Base-by-base conservation (phyloP, 2,329 filamentous ascomycete species). In the Trichothecium sympodiale region DNA sequence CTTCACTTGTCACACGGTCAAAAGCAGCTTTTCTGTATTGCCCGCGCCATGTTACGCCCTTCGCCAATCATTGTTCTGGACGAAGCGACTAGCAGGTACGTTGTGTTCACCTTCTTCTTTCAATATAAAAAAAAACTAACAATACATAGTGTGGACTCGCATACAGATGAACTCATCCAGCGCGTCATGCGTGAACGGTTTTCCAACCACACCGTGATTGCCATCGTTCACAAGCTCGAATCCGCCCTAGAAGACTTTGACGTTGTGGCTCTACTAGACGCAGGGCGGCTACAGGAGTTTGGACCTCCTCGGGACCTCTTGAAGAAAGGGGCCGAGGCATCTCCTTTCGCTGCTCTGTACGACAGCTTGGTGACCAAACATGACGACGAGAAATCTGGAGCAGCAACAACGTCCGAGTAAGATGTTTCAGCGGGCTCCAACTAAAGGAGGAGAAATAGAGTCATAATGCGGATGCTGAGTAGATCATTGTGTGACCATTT, bases 21-120 rank as follows among this genome's bases (percentile, higher is more conserved):
- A 42, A 51, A 53, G 31, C 69, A 73, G 46, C 48, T 72, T 0
- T 60, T 72, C 34, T 60, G 57, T 8, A 50, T 73, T 12, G 67
- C 63, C 0, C 54, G 69, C 2, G 61, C 65, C 1, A 48, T 71
- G 5, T 41, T 70, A 6, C 46, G 54, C 3, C 50, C 51, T 23
- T 52, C 56, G 0, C 57, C 52, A 12, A 45, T 68, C 3, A 43
- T 69, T 0, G 46, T 68, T 7, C 40, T 65, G 1, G 62, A 65
- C 16, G 61, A 65, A 42, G 54, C 57, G 1, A 64, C 59, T 4
- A 62, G 54, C 50, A 60, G 51, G 53, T 51, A 43, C n/a, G 39
- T 30, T 20, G 31, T 16, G n/a, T 17, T 34, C 25, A 15, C n/a
- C n/a, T n/a, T n/a, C n/a, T n/a, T n/a, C n/a, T n/a, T 41, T 25